phyloP scores from a whole-genome alignment of 257 asterid genomes.

The Penstemon barbatus region DNA sequence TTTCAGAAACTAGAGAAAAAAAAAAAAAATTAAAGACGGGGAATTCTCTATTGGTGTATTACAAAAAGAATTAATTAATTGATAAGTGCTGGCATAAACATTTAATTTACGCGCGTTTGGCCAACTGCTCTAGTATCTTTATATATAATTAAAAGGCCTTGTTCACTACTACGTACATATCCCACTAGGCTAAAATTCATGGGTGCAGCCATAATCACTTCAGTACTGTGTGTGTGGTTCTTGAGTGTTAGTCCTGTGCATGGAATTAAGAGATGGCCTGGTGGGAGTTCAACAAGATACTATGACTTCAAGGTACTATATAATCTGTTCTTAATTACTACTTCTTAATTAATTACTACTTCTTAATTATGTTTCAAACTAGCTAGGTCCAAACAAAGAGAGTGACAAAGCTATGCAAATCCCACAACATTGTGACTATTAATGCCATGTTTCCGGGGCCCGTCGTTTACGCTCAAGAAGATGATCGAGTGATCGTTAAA shows the following conservation, averaged over 20 bases:
- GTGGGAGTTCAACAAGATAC: slow-evolving; percentile 48
- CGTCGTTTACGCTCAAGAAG: slow-evolving; percentile 63
- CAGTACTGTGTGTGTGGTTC: slow-evolving; percentile 29
- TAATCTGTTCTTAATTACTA: no score
- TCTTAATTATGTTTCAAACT: no score
- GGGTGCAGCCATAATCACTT: slow-evolving; percentile 32
- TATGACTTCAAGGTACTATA: slow-evolving; percentile 53
- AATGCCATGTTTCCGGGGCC: slow-evolving; percentile 65
- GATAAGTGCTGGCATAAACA: background rate
- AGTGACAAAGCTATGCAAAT: slow-evolving; percentile 49
- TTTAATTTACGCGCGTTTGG: slow-evolving; percentile 23
- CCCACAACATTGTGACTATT: slow-evolving; percentile 44
- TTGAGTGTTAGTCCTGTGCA: slow-evolving; percentile 17
- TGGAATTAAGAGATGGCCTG: slow-evolving; percentile 39
- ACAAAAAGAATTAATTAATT: no score
- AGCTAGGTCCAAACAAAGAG: slow-evolving; percentile 52
- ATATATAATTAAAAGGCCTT: slow-evolving; percentile 24
- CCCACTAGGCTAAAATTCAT: slow-evolving; percentile 15
- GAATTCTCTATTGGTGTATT: no score
- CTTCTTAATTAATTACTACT: no score
- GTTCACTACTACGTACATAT: slow-evolving; percentile 20
- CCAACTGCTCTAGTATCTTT: slow-evolving; percentile 36
- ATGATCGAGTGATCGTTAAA: slow-evolving; percentile 44
- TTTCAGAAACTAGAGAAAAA: background rate
- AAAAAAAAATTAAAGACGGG: background rate